Evolutionary conservation across 2,329 filamentous ascomycete species (phyloP), one percentile per base, ranked within the genome.

Genomic region (Aotearoamyces nothofagi): DNA sequence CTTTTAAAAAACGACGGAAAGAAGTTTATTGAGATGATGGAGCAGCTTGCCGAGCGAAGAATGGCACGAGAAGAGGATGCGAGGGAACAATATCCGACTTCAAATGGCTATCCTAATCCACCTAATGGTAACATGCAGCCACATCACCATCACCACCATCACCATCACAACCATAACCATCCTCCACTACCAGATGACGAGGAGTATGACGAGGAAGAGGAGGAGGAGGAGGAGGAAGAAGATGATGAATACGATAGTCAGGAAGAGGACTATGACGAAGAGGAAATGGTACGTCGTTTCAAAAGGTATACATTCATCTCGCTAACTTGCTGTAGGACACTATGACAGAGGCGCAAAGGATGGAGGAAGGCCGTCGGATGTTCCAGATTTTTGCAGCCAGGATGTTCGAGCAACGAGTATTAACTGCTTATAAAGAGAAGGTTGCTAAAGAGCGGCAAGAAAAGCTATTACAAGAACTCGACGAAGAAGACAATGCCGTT

Each of bases 11-110:
- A 98, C 56, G 90, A 98, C 55, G 90, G 90, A 47, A 93, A 92
- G 56, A 92, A 93, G 50, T 98, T 98, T 60, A 98, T 98, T 56
- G 90, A 98, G 54, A 98, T 98, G 90, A 98, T 98, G 90, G 90
- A 98, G 55, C 87, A 96, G 58, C 69, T 98, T 45, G 90, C 90
- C 20, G 90, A 98, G 58, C 81, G 87, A 45, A 74, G 90, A 45
- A 94, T 98, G 87, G 82, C 86, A 49, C 78, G 90, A 43, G 87
- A 96, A 60, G 86, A 90, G 57, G 84, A 94, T 50, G 81, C 82
- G 28, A 74, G 76, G 37, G 63, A 70, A 40, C 62, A 69, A 42
- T 49, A 43, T 42, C 70, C 71, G 45, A 64, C 74, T 48, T 63
- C 75, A 32, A 65, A 69, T 38, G 63, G 65, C 48, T 69, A 64